phyloP scores from a whole-genome alignment of 1,139 yeast genomes.

The Nematodospora anomalae region DNA sequence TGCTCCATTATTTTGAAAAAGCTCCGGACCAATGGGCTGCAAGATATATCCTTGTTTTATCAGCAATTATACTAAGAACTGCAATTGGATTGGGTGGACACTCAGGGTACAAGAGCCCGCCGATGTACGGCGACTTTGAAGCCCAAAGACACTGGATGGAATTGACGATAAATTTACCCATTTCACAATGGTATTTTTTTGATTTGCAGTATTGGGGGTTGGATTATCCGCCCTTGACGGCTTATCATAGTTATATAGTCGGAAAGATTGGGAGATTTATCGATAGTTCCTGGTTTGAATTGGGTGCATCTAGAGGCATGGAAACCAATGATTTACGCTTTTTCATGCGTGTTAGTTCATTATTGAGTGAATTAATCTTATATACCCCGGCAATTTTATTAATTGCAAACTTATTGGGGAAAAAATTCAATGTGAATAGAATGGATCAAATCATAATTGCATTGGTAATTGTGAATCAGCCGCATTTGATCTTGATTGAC shows the following conservation, averaged over 20 bases:
- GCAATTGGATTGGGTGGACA: conserved; percentile 90
- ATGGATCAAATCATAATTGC: conserved; percentile 77
- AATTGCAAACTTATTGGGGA: conserved; percentile 67
- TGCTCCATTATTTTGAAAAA: conserved; percentile 41
- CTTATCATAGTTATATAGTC: conserved; percentile 80
- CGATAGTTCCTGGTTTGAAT: conserved; percentile 72
- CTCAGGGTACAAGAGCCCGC: conserved; percentile 69
- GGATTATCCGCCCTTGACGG: conserved; percentile 97
- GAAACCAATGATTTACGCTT: conserved; percentile 70
- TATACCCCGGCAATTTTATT: conserved; percentile 81
- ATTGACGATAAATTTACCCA: conserved; percentile 73
- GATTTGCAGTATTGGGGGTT: conserved; percentile 94
- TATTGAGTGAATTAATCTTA: conserved; percentile 69
- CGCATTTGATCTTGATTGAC: conserved; percentile 79
- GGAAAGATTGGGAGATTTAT: conserved; percentile 71
- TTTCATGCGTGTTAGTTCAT: conserved; percentile 79
- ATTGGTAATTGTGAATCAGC: conserved; percentile 75
- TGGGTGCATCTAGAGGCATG: conserved; percentile 70
- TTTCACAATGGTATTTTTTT: conserved; percentile 80
- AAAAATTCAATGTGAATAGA: conserved; percentile 51
- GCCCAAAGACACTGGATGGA: conserved; percentile 99
- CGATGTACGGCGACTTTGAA: conserved; percentile 93
- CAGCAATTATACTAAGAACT: conserved; percentile 73
- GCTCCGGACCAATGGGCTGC: conserved; percentile 93
- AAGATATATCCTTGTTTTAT: conserved; percentile 69